A percentile compares a stretch with the other conserved stretches of the same genome.
phyloP scores from a whole-genome alignment of 805 yeast species.

The Wickerhamiella parazyma region DNA sequence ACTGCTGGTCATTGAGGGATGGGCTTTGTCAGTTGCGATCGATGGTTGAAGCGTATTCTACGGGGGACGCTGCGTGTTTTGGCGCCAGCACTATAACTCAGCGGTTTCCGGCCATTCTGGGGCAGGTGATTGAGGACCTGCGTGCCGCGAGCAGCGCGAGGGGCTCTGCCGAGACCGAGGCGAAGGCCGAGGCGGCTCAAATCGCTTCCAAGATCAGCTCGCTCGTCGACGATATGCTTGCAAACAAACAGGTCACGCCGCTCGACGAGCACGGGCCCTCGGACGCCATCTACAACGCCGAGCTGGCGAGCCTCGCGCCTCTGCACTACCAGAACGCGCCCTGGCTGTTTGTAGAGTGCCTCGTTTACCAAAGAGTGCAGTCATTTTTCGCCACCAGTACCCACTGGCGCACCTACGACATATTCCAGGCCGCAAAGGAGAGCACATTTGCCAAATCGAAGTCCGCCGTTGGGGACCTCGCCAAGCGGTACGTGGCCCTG shows the following conservation, averaged over 20 bases:
- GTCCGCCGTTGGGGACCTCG: constrained; percentile 68
- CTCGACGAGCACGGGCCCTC: constrained; percentile 30
- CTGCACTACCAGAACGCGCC: constrained; percentile 73
- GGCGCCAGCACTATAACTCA: constrained; percentile 64
- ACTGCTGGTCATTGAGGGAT: background rate
- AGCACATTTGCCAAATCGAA: constrained; percentile 62
- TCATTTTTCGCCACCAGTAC: constrained; percentile 22
- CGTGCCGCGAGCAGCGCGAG: constrained; percentile 21
- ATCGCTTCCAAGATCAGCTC: constrained; percentile 32
- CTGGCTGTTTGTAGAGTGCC: constrained; percentile 83
- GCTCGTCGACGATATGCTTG: constrained; percentile 28
- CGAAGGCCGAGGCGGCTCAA: constrained; percentile 33
- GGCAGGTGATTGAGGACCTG: constrained; percentile 54
- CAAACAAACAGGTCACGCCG: constrained; percentile 30
- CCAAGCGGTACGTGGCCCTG: constrained; percentile 43
- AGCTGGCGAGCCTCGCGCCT: constrained; percentile 27
- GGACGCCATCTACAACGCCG: constrained; percentile 47
- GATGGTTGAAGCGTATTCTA: constrained; percentile 32
- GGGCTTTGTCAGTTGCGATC: too few species aligned
- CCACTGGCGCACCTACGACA: constrained; percentile 48
- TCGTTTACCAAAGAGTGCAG: constrained; percentile 47
- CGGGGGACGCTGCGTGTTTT: constrained; percentile 62
- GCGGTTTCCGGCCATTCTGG: constrained; percentile 80
- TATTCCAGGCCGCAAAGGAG: constrained; percentile 58
- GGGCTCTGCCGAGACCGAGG: constrained; percentile 19